A percentile compares a stretch with the other conserved stretches of the same genome.
These are phyloP conservation scores for Naganishia sp. DNA, from an alignment of 1,284 basidiomycete species.

Conservation along the genomic window DNA sequence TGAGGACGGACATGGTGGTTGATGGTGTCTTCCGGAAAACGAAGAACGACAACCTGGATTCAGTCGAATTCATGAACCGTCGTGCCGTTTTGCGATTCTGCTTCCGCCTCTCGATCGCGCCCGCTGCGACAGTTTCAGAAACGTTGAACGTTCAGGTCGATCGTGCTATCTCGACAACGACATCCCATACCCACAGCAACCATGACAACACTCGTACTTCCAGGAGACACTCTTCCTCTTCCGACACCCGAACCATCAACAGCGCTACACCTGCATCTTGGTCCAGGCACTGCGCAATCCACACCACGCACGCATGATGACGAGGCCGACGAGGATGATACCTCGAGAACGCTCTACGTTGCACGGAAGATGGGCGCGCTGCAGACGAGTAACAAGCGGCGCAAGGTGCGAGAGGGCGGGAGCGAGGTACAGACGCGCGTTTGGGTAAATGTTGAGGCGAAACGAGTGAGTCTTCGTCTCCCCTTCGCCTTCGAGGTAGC, in stretches of 20 bases:
- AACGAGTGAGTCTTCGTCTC: constrained; percentile 41
- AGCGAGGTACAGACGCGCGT: constrained; percentile 31
- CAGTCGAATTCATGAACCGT: neutral
- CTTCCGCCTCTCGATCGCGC: constrained; percentile 26
- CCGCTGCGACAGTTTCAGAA: constrained; percentile 14
- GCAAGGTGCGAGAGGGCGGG: constrained; percentile 34
- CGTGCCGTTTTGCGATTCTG: constrained; percentile 23
- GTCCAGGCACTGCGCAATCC: constrained; percentile 36
- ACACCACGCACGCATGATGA: neutral
- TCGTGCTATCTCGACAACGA: neutral
- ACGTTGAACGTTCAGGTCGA: neutral
- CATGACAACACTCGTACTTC: constrained; percentile 45
- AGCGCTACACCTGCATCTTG: constrained; percentile 32
- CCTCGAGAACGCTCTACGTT: constrained; percentile 33
- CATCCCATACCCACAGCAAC: neutral
- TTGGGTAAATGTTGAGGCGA: constrained; percentile 51
- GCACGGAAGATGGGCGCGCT: constrained; percentile 48
- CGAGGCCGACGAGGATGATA: neutral
- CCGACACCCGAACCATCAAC: constrained; percentile 31
- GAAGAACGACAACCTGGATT: neutral
- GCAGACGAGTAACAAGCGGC: constrained; percentile 34
- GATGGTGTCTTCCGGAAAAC: neutral
- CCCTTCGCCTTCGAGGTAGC: neutral
- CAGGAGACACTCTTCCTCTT: constrained; percentile 46
- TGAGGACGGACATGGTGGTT: neutral